These are phyloP conservation scores for Daldinia decipiens DNA, from an alignment of 495 filamentous ascomycete genomes.

Conservation along the genomic window DNA sequence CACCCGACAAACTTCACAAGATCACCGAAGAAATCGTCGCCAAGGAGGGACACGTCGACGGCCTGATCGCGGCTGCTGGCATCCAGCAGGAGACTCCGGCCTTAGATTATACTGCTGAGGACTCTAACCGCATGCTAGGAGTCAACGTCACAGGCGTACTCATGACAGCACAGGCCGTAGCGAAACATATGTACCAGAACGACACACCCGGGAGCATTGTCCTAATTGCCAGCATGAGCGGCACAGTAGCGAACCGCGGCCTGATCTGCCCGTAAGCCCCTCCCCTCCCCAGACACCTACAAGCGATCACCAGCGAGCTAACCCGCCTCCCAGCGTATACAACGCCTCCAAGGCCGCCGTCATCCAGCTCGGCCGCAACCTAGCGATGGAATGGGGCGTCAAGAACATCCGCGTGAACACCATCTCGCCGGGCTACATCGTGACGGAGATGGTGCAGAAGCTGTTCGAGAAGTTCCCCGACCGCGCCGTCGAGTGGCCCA, in stretches of 20 bases:
- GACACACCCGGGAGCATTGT: slow-evolving; percentile 70
- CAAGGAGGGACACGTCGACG: slow-evolving; percentile 78
- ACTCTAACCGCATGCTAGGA: slow-evolving; percentile 71
- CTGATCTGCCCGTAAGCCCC: slow-evolving; percentile 58
- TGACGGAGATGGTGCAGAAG: slow-evolving; percentile 88
- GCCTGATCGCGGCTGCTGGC: slow-evolving; percentile 82
- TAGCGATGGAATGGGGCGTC: slow-evolving; percentile 88
- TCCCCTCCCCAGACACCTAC: background rate
- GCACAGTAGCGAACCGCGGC: slow-evolving; percentile 76
- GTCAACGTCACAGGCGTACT: slow-evolving; percentile 82
- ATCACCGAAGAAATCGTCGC: slow-evolving; percentile 75
- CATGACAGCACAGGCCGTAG: slow-evolving; percentile 80
- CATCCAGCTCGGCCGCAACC: slow-evolving; percentile 82
- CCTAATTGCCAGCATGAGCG: slow-evolving; percentile 83
- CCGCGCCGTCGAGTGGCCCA: slow-evolving; percentile 79
- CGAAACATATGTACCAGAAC: slow-evolving; percentile 75
- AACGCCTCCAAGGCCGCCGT: slow-evolving; percentile 92
- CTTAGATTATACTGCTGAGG: slow-evolving; percentile 72
- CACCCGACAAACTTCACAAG: slow-evolving; percentile 72
- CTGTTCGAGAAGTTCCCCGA: slow-evolving; percentile 82
- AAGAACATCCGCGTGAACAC: slow-evolving; percentile 95
- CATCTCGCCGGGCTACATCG: slow-evolving; percentile 93
- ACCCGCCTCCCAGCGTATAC: slow-evolving; percentile 80
- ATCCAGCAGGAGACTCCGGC: slow-evolving; percentile 79
- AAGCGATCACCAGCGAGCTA: slow-evolving; percentile 53